Evolutionary conservation across 73 alveolate species (phyloP).

Genomic region (Uronychia binucleata): DNA sequence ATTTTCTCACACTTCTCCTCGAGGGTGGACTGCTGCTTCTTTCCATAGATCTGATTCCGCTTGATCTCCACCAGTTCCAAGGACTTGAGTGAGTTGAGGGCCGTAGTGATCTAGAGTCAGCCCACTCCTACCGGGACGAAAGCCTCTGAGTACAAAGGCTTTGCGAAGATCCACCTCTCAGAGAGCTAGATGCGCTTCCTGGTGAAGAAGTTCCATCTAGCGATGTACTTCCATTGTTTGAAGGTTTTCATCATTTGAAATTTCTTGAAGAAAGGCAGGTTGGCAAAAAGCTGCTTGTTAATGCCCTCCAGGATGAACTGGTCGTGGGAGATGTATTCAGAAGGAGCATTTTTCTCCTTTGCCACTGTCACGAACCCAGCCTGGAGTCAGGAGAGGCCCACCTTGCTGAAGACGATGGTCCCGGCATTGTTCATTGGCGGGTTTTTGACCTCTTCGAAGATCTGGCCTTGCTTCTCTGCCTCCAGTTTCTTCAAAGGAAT

Average conservation of each 20-base stretch:
- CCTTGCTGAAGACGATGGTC: conserved; percentile 55
- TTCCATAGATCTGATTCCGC: conserved; percentile 44
- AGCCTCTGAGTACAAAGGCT: conserved; percentile 55
- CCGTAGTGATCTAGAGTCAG: conserved; percentile 9
- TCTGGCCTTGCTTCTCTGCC: conserved; percentile 25
- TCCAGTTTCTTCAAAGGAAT: conserved; percentile 52
- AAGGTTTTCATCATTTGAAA: conserved; percentile 45
- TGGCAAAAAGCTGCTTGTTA: conserved; percentile 21
- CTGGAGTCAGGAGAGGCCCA: too few species aligned
- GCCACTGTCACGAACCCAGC: conserved; percentile 66
- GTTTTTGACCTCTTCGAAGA: conserved; percentile 35
- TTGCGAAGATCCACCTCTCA: conserved; percentile 32
- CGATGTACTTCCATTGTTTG: conserved; percentile 61
- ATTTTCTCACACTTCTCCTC: conserved; percentile 48
- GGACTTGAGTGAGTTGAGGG: background rate
- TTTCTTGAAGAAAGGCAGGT: conserved; percentile 59
- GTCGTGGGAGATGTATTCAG: conserved; percentile 67
- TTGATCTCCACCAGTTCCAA: conserved; percentile 56
- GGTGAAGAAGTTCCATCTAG: conserved; percentile 44
- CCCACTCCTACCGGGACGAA: conserved; percentile 3
- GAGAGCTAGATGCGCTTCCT: conserved; percentile 43
- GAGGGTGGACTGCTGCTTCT: conserved; percentile 51
- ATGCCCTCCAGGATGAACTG: conserved; percentile 53
- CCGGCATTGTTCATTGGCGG: conserved; percentile 63
- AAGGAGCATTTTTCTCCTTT: conserved; percentile 45